Evolutionary conservation across 805 yeast species (phyloP), one percentile per base, ranked within the genome.

Genomic region (Spathaspora boniae): DNA sequence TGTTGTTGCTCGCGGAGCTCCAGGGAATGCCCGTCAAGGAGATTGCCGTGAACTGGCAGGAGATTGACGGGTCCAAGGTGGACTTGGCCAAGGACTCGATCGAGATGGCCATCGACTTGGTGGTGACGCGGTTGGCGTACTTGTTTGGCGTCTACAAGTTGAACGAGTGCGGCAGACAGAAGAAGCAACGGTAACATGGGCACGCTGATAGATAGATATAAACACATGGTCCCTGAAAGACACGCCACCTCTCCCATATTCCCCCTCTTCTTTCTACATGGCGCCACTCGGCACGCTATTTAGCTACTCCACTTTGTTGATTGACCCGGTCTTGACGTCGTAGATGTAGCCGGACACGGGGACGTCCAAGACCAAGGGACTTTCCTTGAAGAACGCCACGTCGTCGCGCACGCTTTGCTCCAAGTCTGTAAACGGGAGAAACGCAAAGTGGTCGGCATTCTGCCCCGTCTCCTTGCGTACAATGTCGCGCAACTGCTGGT

Each of bases 41-140:
- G 63, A 76, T 89, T 14, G 79, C 96, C 7, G 86, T 93, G 26
- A 83, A 83, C 41, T 93, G 98, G 98, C 96, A 88, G 60, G 98
- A 93, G 60, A 93, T 93, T 29, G 94, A 76, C 48, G 98, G 98
- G 0, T 85, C 95, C 28, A 93, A 93, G 60, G 83, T 93, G 60
- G 96, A 82, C 51, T 70, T 93, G 40, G 96, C 97, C 6, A 72
- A 84, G 45, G 98, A 91, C 59, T 80, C 91, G 37, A 77, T 93
- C 41, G 78, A 74, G 40, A 93, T 93, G 98, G 98, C 98, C 11
- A 74, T 86, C 29, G 98, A 93, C 56, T 68, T 93, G 59, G 85
- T 93, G 26, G 88, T 87, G 14, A 91, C 94, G 28, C 72, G 44
- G 28, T 25, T 40, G 16, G 96, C 97, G 4, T 93, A 91, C 55